Conservation (phyloP, 805 yeast genomes). For the Metschnikowia borealis region DNA sequence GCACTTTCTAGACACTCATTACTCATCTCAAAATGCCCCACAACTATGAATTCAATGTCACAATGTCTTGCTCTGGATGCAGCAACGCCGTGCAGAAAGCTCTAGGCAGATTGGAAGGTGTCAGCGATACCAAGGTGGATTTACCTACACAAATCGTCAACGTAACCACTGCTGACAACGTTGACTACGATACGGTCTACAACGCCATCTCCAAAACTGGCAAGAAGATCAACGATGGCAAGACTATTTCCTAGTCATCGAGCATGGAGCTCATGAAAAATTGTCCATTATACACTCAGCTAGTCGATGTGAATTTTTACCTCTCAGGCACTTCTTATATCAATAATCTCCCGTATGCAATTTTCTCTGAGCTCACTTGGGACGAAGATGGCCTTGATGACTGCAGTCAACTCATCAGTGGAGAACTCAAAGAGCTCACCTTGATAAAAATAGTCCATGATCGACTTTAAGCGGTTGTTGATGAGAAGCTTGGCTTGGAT, state of each 20-base stretch:
- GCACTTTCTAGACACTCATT: neutral
- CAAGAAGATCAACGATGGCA: conserved; percentile 70
- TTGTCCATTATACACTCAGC: neutral
- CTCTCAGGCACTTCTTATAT: conserved; percentile 31
- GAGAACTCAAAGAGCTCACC: conserved; percentile 48
- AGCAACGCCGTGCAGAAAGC: conserved; percentile 82
- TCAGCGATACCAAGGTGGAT: conserved; percentile 66
- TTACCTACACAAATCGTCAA: conserved; percentile 79
- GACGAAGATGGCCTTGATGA: conserved; percentile 41
- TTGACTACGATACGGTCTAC: conserved; percentile 74
- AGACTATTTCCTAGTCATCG: conserved; percentile 22
- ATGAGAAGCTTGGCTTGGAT: conserved; percentile 31
- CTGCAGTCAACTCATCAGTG: conserved; percentile 42
- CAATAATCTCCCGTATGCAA: conserved; percentile 44
- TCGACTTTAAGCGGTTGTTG: conserved; percentile 40
- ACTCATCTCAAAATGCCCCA: conserved; percentile 14
- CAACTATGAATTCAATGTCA: conserved; percentile 72
- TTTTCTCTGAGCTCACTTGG: conserved; percentile 45
- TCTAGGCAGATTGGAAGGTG: conserved; percentile 67
- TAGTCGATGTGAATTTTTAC: neutral
- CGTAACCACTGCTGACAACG: conserved; percentile 53
- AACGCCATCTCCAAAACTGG: conserved; percentile 87
- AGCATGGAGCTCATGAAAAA: neutral
- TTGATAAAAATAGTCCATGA: conserved; percentile 47
- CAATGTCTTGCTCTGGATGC: conserved; percentile 87